Conservation (phyloP, 345 rosid genomes). For the Iberis pinnata region DNA sequence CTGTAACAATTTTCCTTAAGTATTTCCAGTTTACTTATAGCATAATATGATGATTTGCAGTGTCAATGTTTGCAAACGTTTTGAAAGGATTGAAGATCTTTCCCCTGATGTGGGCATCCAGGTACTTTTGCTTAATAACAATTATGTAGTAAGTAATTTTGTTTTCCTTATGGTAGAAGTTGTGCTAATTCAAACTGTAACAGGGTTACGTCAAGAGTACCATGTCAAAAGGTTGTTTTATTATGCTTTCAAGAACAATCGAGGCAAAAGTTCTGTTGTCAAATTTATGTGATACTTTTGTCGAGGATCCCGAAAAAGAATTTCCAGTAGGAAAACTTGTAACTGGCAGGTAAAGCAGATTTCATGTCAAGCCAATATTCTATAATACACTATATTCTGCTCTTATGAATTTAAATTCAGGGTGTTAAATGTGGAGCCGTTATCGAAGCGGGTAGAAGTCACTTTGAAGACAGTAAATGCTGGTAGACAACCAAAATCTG, state of each 20-base stretch:
- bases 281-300: conserved; percentile 68
- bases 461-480: conserved; percentile 54
- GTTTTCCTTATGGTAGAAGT: conserved; percentile 6
- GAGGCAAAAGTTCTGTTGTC: conserved; percentile 81
- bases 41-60: conserved; percentile 28
- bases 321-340: conserved; percentile 89
- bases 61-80: conserved; percentile 34
- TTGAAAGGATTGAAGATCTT: conserved; percentile 64
- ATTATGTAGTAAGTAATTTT: not conserved
- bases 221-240: conserved; percentile 77
- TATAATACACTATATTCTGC: not conserved
- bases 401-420: conserved; percentile 40
- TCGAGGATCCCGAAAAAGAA: conserved; percentile 60
- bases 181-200: conserved; percentile 13
- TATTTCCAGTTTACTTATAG: not conserved
- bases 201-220: conserved; percentile 95
- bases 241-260: conserved; percentile 68
- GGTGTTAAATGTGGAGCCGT: conserved; percentile 73
- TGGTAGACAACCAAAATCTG: conserved; percentile 39
- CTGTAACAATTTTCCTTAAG: not conserved
- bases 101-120: conserved; percentile 53
- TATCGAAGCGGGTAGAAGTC: conserved; percentile 80
- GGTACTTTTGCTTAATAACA: conserved; percentile 37
- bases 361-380: conserved; percentile 3
- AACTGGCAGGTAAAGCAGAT: conserved; percentile 54